These are phyloP conservation scores for Fusarium tuaranense DNA, from an alignment of 2,329 filamentous ascomycete genomes.

Conservation along the genomic window DNA sequence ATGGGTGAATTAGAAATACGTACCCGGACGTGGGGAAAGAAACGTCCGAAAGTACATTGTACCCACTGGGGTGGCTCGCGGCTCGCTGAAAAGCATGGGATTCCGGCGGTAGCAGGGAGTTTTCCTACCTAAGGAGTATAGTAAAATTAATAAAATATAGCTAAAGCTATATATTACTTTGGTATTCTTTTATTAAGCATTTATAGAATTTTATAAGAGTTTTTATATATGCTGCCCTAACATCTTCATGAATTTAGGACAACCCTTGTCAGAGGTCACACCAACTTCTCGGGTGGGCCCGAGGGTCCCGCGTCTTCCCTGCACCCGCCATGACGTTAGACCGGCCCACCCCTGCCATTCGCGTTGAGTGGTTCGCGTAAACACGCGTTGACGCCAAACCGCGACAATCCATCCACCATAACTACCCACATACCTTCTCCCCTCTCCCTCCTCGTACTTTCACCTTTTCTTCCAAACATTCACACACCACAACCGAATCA, in stretches of 20 bases:
- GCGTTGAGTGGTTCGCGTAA: slow-evolving; percentile 43
- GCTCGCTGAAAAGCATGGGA: neutral
- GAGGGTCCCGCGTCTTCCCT: slow-evolving; percentile 17
- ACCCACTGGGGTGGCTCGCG: no score
- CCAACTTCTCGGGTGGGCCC: slow-evolving; percentile 7
- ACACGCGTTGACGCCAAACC: slow-evolving; percentile 33
- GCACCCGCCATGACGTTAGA: slow-evolving; percentile 35
- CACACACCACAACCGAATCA: neutral
- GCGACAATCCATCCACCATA: slow-evolving; percentile 28
- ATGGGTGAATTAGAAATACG: slow-evolving; percentile 7
- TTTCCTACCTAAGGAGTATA: neutral
- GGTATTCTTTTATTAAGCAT: no score
- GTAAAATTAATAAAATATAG: accelerated
- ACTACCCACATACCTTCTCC: slow-evolving; percentile 4
- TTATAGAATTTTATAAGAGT: neutral
- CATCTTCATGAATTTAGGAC: neutral
- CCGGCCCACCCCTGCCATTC: slow-evolving; percentile 16
- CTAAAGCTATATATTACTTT: neutral
- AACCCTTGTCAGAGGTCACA: neutral
- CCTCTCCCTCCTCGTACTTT: slow-evolving; percentile 3
- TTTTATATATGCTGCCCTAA: neutral
- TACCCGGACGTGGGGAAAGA: slow-evolving; percentile 5
- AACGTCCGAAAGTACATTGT: neutral
- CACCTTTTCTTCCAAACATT: neutral
- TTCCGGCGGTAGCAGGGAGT: neutral